Evolutionary conservation across 2,329 filamentous ascomycete species (phyloP), one percentile per base, ranked within the genome.

Genomic region (Cladobotryum mycophilum): DNA sequence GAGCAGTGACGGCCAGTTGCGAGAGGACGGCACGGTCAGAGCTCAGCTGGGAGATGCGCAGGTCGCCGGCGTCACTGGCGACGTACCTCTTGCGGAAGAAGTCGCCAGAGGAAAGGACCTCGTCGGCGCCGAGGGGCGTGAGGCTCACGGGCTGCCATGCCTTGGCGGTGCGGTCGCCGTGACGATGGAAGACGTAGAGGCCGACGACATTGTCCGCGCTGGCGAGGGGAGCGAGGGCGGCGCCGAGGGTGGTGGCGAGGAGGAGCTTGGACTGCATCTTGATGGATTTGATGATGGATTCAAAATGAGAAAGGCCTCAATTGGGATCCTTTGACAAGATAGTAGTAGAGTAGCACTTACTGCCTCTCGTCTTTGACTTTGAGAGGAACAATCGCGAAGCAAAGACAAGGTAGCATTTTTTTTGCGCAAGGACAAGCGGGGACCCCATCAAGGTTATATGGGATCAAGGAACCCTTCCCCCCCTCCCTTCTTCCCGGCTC

Each of bases 141-240:
- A 96, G 71, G 57, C 79, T 78, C 25, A 88, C 82, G 12, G 86
- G 86, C 42, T 82, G 75, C 55, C 81, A 82, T 15, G 81, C 75
- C 72, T 95, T 96, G 56, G 88, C 72, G 1, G 89, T 92, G 50
- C 91, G 83, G 68, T 96, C 91, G 52, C 91, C 91, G 71, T 96
- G 91, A 42, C 91, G 86, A 60, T 89, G 83, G 75, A 95, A 95
- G 69, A 96, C 83, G 68, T 91, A 93, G 42, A 85, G 83, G 47
- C 89, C 90, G 14, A 95, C 76, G 25, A 93, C 76, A 1, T 84
- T 87, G 72, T 95, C 88, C 17, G 71, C 71, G 55, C 59, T 42
- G 67, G 62, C 43, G 53, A 70, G 54, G 45, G 72, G 58, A 48
- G 70, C 63, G 45, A 73, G 60, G 40, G 72, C 66, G 54, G 73